These are phyloP conservation scores for Monascus ruber DNA, from an alignment of 2,329 filamentous ascomycete species.

Conservation along the genomic window DNA sequence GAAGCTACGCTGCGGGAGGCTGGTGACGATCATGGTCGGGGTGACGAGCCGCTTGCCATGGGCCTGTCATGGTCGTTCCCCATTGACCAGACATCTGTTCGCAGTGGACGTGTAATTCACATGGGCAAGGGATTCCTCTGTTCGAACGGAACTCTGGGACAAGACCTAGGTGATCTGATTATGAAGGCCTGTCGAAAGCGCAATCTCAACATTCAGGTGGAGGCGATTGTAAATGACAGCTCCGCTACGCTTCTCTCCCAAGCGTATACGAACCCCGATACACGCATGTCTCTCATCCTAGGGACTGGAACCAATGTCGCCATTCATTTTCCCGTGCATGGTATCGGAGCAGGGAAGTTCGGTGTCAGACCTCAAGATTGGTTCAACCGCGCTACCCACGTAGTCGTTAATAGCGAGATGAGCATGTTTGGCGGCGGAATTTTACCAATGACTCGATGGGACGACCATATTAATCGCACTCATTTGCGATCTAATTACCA, in stretches of 20 bases:
- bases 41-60: slow-evolving; percentile 38
- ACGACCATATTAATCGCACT: slow-evolving; percentile 46
- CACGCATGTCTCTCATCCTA: slow-evolving; percentile 52
- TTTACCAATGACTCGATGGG: slow-evolving; percentile 50
- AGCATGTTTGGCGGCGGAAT: slow-evolving; percentile 53
- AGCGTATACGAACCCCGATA: slow-evolving; percentile 49
- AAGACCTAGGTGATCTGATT: slow-evolving; percentile 49
- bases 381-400: slow-evolving; percentile 46
- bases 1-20: slow-evolving; percentile 39
- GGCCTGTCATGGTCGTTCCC: slow-evolving; percentile 58
- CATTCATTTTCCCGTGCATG: slow-evolving; percentile 47
- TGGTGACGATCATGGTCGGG: slow-evolving; percentile 28
- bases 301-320: slow-evolving; percentile 56
- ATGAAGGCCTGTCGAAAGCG: slow-evolving; percentile 45
- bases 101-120: slow-evolving; percentile 44
- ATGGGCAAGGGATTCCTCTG: slow-evolving; percentile 58
- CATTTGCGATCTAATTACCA: slow-evolving; percentile 52
- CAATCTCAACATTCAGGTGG: slow-evolving; percentile 46
- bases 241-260: slow-evolving; percentile 51
- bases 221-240: slow-evolving; percentile 54
- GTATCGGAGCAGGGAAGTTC: slow-evolving; percentile 46
- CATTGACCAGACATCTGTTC: slow-evolving; percentile 51
- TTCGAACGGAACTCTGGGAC: slow-evolving; percentile 46
- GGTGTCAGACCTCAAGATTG: slow-evolving; percentile 43
- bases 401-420: slow-evolving; percentile 55